Base-by-base conservation (phyloP, 73 alveolate species). In the Breviolum minutum region DNA sequence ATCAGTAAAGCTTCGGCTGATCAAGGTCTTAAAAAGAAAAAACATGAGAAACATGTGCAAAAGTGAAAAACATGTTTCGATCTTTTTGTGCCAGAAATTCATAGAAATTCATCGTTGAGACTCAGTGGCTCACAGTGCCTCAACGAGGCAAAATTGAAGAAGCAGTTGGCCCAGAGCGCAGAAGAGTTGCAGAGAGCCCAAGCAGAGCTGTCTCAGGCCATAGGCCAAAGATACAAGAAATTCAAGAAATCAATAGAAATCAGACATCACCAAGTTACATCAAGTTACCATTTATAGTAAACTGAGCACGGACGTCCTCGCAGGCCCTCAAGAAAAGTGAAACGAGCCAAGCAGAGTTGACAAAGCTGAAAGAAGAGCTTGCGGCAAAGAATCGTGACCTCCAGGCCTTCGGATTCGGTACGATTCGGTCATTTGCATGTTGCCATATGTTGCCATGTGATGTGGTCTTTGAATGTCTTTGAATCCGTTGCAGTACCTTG, bases 151-250 rank as follows among this genome's bases (percentile, higher is more conserved):
- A 63, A 5, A 1, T 79, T 86, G 62, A 61, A 63, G 94, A 63
- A 61, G 80, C 26, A 86, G 94, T 63, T 86, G 94, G 94, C 94
- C 7, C 29, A 61, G 48, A 86, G 94, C 80, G 29, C 80, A 12
- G 81, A 63, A 29, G 94, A 86, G 80, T 29, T 86, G 94, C 94
- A 63, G 94, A 62, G 17, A 63, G 94, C 94, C 11, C 94, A 86
- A 63, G 40, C 94, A 63, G 94, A 86, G 48, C 94, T 86, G 61
- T 62, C 94, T 13, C 64, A 86, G 94, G 94, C 80, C 7, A 7
- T 11, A 32, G 61, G 66, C 8, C 74, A 61, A 40, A 40, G 54
- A 40, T 40, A 40, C 54, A 40, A 40, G 54, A 40, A 11, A 20
- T 71, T 20, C 32, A 11, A 20, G 32, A 32, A 7, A 13, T 71